Base-by-base conservation (phyloP, 108 stramenopile genomes). In the Parmales sp. region DNA sequence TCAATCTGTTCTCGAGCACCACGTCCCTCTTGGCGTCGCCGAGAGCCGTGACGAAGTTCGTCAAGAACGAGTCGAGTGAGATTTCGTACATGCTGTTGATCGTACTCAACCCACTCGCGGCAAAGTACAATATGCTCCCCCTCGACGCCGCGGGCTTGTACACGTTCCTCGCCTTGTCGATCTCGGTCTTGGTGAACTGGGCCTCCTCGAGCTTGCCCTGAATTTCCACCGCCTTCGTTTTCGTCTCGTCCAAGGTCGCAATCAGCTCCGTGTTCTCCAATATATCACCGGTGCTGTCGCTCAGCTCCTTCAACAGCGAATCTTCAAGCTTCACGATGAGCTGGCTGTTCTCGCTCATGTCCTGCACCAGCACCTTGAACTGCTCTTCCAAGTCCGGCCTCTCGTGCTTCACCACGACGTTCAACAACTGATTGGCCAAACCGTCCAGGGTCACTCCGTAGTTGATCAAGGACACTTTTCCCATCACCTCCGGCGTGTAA, bases 51-150 rank as follows among this genome's bases (percentile, higher is more conserved):
- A 77, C 69, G 66, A 86, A 86, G 7, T 85, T 82, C n/a, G 73
- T 72, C 23, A 83, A 46, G 69, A 85, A 86, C 8, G 77, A 76
- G 69, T 78, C 86, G 36, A 86, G 78, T 28, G 72, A 75, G 37
- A 81, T 86, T 73, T 86, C 86, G 73, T 86, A 86, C 84, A 86
- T 86, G 45, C 68, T 38, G 66, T 80, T 81, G 67, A 85, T 82
- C 31, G 73, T 73, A 16, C 82, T 51, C 23, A 86, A 51, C 9
- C 80, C 78, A 4, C 79, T 49, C 60, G 76, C 68, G 20, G 83
- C 79, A 43, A 86, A 86, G 75, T 84, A 86, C 65, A 86, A 64
- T 36, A 86, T 86, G n/a, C 76, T 78, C 23, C 86, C 86, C 25
- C 86, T 51, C 78, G 82, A 83, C 26, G 83, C 83, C 9, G 81